Base-by-base conservation (phyloP, 352 stramenopile genomes). In the Phytophthora foliorum region DNA sequence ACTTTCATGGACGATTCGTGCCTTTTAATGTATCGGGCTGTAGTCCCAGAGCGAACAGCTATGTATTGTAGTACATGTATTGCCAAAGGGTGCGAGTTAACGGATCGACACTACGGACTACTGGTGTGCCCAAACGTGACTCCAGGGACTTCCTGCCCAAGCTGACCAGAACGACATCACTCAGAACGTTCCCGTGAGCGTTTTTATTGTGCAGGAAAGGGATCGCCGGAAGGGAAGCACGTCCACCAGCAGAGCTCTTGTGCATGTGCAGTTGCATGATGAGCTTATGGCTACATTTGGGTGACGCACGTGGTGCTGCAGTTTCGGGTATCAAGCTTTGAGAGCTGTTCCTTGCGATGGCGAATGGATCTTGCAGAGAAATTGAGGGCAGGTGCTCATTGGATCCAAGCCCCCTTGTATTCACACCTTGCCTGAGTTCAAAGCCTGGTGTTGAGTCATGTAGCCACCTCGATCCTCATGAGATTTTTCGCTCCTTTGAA, bases 381-480 rank as follows among this genome's bases (percentile, higher is more conserved):
- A 24, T 14, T 24, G 39, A 17, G 24, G 39, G 39, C 39, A 45
- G 17, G n/a, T 17, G 39, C 39, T 21, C 17, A 10, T 45, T 22
- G 24, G 39, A 45, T 45, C 39, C 39, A 45, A 4, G 17, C 7
- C 17, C n/a, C 36, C 6, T 22, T 22, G 39, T 13, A 45, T 45
- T 45, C 39, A 45, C 39, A 21, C 39, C 5, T 45, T 45, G 39
- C 39, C 39, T 45, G 39, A 45, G 39, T 22, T 45, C 7, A 45
- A 22, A 45, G 39, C 6, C 38, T 44, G 17, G 16, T 44, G 38
- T 22, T 10, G 14, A 44, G 39, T 45, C 39, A 45, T 45, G 39
- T 45, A 45, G 39, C 39, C 39, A 45, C 39, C 39, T 45, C 39
- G 39, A 45, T 45, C 38, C 38, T 22, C 38, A 22, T 22, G 39